These are phyloP conservation scores for Odontarrhena argentea DNA, from an alignment of 345 rosid species.

Conservation along the genomic window DNA sequence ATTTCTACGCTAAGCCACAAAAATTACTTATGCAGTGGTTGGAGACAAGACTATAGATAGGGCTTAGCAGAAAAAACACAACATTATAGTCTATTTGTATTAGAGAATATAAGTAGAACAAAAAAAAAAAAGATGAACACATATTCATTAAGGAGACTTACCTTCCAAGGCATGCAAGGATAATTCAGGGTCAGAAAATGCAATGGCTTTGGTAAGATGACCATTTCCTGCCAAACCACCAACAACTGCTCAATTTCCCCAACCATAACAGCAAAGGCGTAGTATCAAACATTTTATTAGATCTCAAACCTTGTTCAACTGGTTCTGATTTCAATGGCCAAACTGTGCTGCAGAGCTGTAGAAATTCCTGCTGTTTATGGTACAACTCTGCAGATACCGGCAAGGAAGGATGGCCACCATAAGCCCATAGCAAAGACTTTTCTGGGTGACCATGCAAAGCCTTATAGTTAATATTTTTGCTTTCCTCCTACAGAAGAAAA, in stretches of 20 bases:
- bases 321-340: slow-evolving; percentile 55
- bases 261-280: slow-evolving; percentile 25
- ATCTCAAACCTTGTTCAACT: slow-evolving; percentile 54
- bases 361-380: slow-evolving; percentile 56
- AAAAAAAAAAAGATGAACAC: slow-evolving; percentile 9
- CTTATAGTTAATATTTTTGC: slow-evolving; percentile 51
- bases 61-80: background rate
- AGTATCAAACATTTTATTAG: slow-evolving; percentile 22
- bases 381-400: slow-evolving; percentile 63
- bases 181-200: slow-evolving; percentile 56
- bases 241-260: slow-evolving; percentile 19
- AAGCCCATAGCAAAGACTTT: slow-evolving; percentile 80
- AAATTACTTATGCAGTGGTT: slow-evolving; percentile 1
- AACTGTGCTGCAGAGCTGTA: slow-evolving; percentile 57
- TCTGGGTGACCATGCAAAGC: slow-evolving; percentile 50
- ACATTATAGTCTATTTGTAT: slow-evolving; percentile 18
- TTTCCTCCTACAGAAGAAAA: slow-evolving; percentile 49
- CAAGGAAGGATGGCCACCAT: slow-evolving; percentile 86
- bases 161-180: slow-evolving; percentile 81
- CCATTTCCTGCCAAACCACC: slow-evolving; percentile 47
- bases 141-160: slow-evolving; percentile 32
- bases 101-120: background rate
- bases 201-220: slow-evolving; percentile 46
- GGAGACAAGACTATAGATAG: slow-evolving; percentile 19
- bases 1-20: slow-evolving; percentile 12